These are phyloP conservation scores for Nigrospora oryzae DNA, from an alignment of 2,329 filamentous ascomycete genomes.

Conservation along the genomic window DNA sequence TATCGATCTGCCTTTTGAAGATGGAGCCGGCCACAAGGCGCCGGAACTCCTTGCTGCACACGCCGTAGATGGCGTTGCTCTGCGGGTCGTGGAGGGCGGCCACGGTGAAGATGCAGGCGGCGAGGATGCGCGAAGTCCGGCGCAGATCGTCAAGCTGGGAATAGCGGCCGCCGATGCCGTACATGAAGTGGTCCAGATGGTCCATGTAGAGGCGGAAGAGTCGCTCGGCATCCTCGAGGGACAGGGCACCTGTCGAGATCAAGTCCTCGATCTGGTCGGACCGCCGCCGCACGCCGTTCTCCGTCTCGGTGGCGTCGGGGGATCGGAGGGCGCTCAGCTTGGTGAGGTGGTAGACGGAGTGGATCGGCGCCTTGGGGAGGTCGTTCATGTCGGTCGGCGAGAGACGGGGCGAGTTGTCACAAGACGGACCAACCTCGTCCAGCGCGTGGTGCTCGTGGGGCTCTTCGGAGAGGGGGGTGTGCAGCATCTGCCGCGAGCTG, in stretches of 20 bases:
- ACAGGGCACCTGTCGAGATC: conserved; percentile 32
- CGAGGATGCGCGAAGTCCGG: conserved; percentile 44
- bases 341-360: conserved; percentile 28
- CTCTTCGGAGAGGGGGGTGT: conserved; percentile 8
- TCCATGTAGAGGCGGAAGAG: conserved; percentile 41
- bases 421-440: conserved; percentile 10
- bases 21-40: conserved; percentile 17
- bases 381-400: conserved; percentile 20
- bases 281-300: neutral
- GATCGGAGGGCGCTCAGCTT: conserved; percentile 26
- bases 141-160: conserved; percentile 41
- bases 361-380: conserved; percentile 27
- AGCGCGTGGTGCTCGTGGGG: conserved; percentile 1
- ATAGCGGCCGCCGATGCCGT: conserved; percentile 40
- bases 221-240: conserved; percentile 38
- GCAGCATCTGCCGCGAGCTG: conserved; percentile 5
- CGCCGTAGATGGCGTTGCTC: conserved; percentile 8
- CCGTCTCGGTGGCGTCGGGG: conserved; percentile 15
- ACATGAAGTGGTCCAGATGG: conserved; percentile 40
- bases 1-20: conserved; percentile 23
- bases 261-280: conserved; percentile 24
- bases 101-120: conserved; percentile 39
- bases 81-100: conserved; percentile 28
- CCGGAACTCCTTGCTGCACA: conserved; percentile 12
- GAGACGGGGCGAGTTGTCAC: conserved; percentile 15